Conservation (phyloP, 108 stramenopile species). For the Nannochloropsis gaditana region DNA sequence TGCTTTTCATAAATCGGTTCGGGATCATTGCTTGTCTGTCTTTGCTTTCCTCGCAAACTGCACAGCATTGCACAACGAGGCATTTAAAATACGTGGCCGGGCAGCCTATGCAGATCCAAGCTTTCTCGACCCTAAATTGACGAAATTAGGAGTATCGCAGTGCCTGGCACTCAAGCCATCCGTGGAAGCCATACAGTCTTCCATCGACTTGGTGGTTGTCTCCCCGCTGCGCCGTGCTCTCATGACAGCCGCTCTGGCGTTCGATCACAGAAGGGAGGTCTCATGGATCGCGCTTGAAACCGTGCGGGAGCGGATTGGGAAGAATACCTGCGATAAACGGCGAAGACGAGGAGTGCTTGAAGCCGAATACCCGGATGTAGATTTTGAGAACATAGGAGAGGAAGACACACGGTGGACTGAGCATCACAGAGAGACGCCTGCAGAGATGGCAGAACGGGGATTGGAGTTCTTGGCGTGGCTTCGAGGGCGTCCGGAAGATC, state of each 20-base stretch:
- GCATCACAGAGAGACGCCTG: not conserved
- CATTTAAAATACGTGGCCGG: not conserved
- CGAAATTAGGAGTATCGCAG: not conserved
- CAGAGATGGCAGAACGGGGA: not conserved
- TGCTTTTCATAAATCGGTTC: too few relatives aligned
- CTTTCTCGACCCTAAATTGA: not conserved
- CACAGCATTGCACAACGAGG: not conserved
- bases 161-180: not conserved
- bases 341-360: not conserved
- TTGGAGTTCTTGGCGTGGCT: not conserved
- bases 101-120: not conserved
- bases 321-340: not conserved
- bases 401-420: not conserved
- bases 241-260: slow-evolving; percentile 8
- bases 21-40: too few relatives aligned
- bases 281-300: not conserved
- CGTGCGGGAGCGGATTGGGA: not conserved
- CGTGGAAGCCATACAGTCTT: not conserved
- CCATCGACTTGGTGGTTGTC: not conserved
- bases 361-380: not conserved
- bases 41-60: not conserved
- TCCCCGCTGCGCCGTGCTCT: slow-evolving; percentile 12
- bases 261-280: not conserved
- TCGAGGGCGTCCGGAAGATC: not conserved
- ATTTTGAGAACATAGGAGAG: not conserved